A percentile compares a stretch with the other conserved stretches of the same genome.
Conservation (phyloP, 495 filamentous ascomycete species). For the Staphylotrichum tortipilum region DNA sequence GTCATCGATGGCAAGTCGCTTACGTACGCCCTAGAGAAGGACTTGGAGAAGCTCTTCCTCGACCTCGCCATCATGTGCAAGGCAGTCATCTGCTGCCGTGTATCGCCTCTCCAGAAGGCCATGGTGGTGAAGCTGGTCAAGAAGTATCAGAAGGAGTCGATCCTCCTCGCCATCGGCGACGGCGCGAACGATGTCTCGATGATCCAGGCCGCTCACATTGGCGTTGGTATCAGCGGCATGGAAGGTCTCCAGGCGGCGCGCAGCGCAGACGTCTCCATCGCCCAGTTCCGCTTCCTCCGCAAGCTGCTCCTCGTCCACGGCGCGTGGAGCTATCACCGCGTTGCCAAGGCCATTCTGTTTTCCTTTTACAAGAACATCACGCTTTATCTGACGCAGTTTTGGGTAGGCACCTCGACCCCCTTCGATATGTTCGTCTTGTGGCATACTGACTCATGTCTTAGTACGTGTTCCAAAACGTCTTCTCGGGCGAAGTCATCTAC, state of each 20-base stretch:
- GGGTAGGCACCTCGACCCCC: conserved; percentile 49
- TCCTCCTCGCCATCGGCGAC: conserved; percentile 92
- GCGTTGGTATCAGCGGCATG: conserved; percentile 93
- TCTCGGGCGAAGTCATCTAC: conserved; percentile 96
- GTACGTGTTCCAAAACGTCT: conserved; percentile 97
- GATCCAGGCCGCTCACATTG: conserved; percentile 99
- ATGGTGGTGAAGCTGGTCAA: conserved; percentile 98
- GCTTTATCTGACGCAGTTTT: conserved; percentile 98
- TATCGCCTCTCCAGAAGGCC: conserved; percentile 97
- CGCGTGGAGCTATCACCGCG: conserved; percentile 94
- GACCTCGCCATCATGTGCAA: conserved; percentile 95
- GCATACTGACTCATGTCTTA: conserved; percentile 26
- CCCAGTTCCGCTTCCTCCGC: conserved; percentile 89
- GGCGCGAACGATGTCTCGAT: conserved; percentile 98
- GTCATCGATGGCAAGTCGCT: conserved; percentile 94
- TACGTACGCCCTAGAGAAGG: conserved; percentile 87
- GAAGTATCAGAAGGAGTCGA: conserved; percentile 75
- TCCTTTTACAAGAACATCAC: conserved; percentile 99
- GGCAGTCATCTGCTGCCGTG: conserved; percentile 97
- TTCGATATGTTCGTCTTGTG: background rate
- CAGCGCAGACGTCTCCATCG: conserved; percentile 93
- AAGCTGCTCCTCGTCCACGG: conserved; percentile 95
- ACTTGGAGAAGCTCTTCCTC: conserved; percentile 86
- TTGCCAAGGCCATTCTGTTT: conserved; percentile 93
- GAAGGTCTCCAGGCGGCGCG: conserved; percentile 98